Percentiles rank a stretch among this genome's conserved stretches.
phyloP scores from a whole-genome alignment of 1,284 basidiomycete genomes.

The Puccinia coronata region DNA sequence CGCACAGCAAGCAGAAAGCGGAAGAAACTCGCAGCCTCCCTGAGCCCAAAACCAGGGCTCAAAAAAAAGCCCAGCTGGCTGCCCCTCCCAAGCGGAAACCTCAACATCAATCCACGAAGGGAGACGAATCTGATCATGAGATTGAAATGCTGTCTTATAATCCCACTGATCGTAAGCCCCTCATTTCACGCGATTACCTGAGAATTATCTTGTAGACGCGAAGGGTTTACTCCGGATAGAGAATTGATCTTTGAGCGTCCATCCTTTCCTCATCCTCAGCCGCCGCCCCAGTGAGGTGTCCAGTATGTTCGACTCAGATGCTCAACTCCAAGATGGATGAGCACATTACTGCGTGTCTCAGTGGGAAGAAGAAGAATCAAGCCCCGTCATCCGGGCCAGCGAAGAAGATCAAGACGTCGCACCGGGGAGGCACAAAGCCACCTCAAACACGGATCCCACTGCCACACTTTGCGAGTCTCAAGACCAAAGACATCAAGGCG shows the following conservation, averaged over 20 bases:
- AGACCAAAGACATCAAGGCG: conserved; percentile 28
- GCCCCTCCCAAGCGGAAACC: conserved; percentile 22
- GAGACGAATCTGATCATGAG: conserved; percentile 24
- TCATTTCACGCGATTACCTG: neutral
- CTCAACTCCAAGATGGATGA: conserved; percentile 39
- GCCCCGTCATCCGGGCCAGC: neutral
- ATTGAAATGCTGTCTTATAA: conserved; percentile 25
- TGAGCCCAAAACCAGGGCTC: conserved; percentile 11
- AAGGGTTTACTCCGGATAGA: neutral
- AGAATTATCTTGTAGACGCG: neutral
- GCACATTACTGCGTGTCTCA: conserved; percentile 28
- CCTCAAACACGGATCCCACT: conserved; percentile 24
- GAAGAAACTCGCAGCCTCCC: neutral
- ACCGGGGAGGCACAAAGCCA: conserved; percentile 7
- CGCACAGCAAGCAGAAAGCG: neutral
- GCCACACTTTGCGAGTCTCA: conserved; percentile 43
- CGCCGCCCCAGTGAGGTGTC: conserved; percentile 34
- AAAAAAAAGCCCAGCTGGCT: neutral
- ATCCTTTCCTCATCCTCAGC: conserved; percentile 5
- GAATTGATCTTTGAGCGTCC: neutral
- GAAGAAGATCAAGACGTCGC: conserved; percentile 5
- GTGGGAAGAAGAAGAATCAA: neutral
- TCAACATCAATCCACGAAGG: neutral
- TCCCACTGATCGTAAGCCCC: conserved; percentile 44
- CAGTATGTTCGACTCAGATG: conserved; percentile 31